phyloP scores from a whole-genome alignment of 2,329 filamentous ascomycete genomes.

The Pseudogymnoascus sp. region DNA sequence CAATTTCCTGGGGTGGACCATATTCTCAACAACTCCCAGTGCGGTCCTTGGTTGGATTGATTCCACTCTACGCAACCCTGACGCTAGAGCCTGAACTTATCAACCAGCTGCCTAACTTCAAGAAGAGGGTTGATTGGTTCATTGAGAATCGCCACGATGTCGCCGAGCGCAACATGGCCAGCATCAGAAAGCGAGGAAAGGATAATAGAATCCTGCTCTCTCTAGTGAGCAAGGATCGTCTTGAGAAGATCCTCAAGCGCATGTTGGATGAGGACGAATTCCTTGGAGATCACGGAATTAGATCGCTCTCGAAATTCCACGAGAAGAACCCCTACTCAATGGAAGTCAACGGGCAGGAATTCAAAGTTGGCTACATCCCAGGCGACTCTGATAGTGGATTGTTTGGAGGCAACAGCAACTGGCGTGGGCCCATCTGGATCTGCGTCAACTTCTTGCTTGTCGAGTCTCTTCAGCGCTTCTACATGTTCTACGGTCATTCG shows the following conservation, averaged over 20 bases:
- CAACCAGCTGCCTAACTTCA: constrained; percentile 85
- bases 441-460: constrained; percentile 93
- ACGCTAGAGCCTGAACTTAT: constrained; percentile 91
- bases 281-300: constrained; percentile 79
- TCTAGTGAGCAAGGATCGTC: constrained; percentile 85
- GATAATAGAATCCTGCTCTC: constrained; percentile 80
- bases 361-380: constrained; percentile 80
- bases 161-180: constrained; percentile 89
- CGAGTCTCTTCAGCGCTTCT: constrained; percentile 90
- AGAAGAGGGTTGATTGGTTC: constrained; percentile 90
- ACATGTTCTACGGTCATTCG: constrained; percentile 86
- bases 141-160: constrained; percentile 79
- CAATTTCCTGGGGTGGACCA: constrained; percentile 90
- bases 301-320: constrained; percentile 86
- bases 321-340: constrained; percentile 86
- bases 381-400: constrained; percentile 95
- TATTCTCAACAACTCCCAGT: constrained; percentile 91
- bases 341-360: constrained; percentile 88
- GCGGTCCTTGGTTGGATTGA: constrained; percentile 83
- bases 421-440: constrained; percentile 92
- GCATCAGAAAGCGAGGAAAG: constrained; percentile 83
- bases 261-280: constrained; percentile 97
- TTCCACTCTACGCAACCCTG: constrained; percentile 84
- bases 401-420: constrained; percentile 96
- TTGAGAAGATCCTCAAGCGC: constrained; percentile 77